A percentile compares a stretch with the other conserved stretches of the same genome.
Conservation (phyloP, 1,139 yeast genomes). For the Debaryomycetaceae sp. region DNA sequence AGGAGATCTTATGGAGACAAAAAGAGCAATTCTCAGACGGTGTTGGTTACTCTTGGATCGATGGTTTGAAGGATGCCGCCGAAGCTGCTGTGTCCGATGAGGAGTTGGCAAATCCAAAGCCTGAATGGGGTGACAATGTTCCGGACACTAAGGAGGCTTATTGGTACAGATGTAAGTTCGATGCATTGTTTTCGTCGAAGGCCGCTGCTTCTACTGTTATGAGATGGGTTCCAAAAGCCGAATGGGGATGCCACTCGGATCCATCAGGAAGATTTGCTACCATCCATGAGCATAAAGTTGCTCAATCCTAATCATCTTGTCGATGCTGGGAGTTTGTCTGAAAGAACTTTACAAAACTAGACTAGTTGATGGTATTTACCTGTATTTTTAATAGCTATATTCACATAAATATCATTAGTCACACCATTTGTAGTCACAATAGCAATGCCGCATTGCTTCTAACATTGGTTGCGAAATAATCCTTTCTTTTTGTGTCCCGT, state of each 20-base stretch:
- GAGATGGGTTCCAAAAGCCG: slow-evolving; percentile 99
- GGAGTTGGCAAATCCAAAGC: slow-evolving; percentile 82
- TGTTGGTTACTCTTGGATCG: slow-evolving; percentile 99
- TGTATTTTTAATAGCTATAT: no score
- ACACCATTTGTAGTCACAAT: no score
- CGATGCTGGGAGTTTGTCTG: background rate
- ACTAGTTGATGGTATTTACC: no score
- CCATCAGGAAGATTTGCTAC: slow-evolving; percentile 97
- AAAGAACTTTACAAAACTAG: no score
- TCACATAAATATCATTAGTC: no score
- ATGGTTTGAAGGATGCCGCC: slow-evolving; percentile 93
- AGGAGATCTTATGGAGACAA: slow-evolving; percentile 98
- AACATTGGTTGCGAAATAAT: slow-evolving; percentile 4
- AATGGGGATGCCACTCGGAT: slow-evolving; percentile 99
- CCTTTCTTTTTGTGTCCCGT: background rate
- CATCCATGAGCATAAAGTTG: slow-evolving; percentile 66
- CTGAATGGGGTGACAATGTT: slow-evolving; percentile 92
- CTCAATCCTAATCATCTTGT: slow-evolving; percentile 10
- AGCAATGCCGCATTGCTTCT: no score
- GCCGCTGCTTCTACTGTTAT: slow-evolving; percentile 95
- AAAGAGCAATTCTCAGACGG: slow-evolving; percentile 99
- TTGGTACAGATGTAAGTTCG: slow-evolving; percentile 97
- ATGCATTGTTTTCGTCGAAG: slow-evolving; percentile 74
- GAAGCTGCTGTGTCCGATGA: slow-evolving; percentile 84
- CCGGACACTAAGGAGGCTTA: slow-evolving; percentile 98